A percentile compares a stretch with the other conserved stretches of the same genome.
Conservation (phyloP, 371 early-diverging fungal species). For the Sporodiniella umbellata region DNA sequence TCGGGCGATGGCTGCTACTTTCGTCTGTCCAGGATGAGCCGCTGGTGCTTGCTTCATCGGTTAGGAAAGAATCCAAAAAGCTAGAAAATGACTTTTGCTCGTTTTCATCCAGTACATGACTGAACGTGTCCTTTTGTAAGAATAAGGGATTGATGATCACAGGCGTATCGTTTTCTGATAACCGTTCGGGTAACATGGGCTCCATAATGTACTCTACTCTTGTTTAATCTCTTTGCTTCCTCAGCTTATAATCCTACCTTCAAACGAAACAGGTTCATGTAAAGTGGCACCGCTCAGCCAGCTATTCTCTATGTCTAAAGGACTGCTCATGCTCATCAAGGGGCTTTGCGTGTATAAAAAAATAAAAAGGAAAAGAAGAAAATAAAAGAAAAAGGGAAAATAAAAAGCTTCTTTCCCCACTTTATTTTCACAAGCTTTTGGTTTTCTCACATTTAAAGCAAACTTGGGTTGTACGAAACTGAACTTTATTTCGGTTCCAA, state of each 20-base stretch:
- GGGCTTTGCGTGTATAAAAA: too few species aligned
- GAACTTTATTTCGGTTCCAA: too few species aligned
- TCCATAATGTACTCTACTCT: neutral
- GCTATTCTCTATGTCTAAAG: neutral
- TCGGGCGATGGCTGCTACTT: too few species aligned
- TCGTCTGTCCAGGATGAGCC: too few species aligned
- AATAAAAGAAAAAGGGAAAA: too few species aligned
- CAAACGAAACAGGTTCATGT: constrained; percentile 1
- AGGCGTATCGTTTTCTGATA: neutral
- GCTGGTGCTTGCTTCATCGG: constrained; percentile 29
- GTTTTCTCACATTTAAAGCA: too few species aligned
- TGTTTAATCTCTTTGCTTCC: neutral
- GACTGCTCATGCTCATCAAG: too few species aligned
- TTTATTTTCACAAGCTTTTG: too few species aligned
- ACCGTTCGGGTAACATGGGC: too few species aligned
- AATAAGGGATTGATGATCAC: neutral
- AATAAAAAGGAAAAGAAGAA: too few species aligned
- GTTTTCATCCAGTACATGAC: constrained; percentile 33
- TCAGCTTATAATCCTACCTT: neutral
- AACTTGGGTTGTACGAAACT: too few species aligned
- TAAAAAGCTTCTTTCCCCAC: too few species aligned
- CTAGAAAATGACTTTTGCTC: constrained; percentile 43
- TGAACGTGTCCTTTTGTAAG: neutral
- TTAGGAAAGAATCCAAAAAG: constrained; percentile 42
- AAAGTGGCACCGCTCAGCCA: neutral